Conservation (phyloP, 345 rosid species). For the Melastoma malabathricum region DNA sequence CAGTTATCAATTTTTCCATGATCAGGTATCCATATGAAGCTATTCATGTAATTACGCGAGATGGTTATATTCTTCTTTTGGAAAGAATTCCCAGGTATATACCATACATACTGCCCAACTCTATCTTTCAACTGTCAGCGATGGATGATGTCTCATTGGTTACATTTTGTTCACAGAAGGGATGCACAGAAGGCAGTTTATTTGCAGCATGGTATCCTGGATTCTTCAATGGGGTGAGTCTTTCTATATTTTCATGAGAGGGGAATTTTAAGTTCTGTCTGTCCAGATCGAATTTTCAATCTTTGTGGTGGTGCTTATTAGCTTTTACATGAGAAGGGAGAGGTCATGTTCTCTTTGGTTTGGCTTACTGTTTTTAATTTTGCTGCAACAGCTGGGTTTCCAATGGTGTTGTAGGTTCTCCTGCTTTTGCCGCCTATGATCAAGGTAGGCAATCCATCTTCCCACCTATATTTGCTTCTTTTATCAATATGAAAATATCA, state of each 20-base stretch:
- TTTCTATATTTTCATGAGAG: not conserved
- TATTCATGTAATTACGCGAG: slow-evolving; percentile 72
- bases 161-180: slow-evolving; percentile 37
- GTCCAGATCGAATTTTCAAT: too few species aligned
- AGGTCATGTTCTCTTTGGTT: too few species aligned
- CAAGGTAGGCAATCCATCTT: too few species aligned
- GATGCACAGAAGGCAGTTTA: slow-evolving; percentile 83
- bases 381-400: too few species aligned
- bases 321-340: too few species aligned
- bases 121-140: not conserved
- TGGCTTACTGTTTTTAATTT: too few species aligned
- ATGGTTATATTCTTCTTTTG: slow-evolving; percentile 86
- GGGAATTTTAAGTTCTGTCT: too few species aligned
- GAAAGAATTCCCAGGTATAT: slow-evolving; percentile 92
- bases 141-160: slow-evolving; percentile 13
- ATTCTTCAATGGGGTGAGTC: slow-evolving; percentile 93
- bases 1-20: slow-evolving; percentile 8
- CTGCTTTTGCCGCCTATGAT: too few species aligned
- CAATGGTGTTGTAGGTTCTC: too few species aligned
- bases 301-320: too few species aligned
- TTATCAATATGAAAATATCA: too few species aligned
- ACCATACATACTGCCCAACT: slow-evolving; percentile 2
- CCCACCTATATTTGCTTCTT: too few species aligned
- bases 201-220: slow-evolving; percentile 86
- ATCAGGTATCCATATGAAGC: slow-evolving; percentile 93